Base-by-base conservation (phyloP, 1,139 yeast species). In the Pichia sp. region DNA sequence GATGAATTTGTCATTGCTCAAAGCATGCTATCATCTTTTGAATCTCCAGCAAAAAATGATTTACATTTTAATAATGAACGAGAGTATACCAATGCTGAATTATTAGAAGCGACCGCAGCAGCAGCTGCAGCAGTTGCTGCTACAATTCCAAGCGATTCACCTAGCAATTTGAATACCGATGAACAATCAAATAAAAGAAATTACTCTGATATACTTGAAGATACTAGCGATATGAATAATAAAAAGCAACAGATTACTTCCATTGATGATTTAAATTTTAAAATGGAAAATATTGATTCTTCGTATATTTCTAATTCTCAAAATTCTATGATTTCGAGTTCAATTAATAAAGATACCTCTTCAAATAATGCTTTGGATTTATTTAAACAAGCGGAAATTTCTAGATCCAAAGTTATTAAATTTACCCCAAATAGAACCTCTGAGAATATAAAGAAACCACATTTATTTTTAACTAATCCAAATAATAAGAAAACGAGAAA, bases 371-470 rank as follows among this genome's bases (percentile, higher is more conserved):
- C 18, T 18, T 18, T 18, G 18, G 18, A 18, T 18, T 18, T 18
- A 18, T 18, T 18, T 18, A 18, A 18, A 18, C 18, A 18, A 18
- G 18, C 18, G 18, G 18, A 18, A 18, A 18, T 18, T 18, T 18
- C 18, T 18, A 18, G 18, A 18, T 18, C 18, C 18, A 18, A 18
- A 18, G 26, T 39, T 4, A 50, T 50, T 4, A 50, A 50, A 33
- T 50, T 50, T 29, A 46, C 52, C 2, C 48, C 52, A 9, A 50
- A 48, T 33, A 45, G 40, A 46, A 46, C 51, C 9, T 33, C 46
- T 11, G 46, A 48, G 9, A 45, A 50, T 38, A 41, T 48, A 7
- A 50, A 42, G 40, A 50, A 44, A 10, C 48, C 48, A 2, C 51
- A 50, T 33, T 28, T 47, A 26, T 33, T 42, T 11, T 26, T 47